Evolutionary conservation across 2,329 filamentous ascomycete species (phyloP), one percentile per base, ranked within the genome.

Genomic region (Phialophora chinensis): DNA sequence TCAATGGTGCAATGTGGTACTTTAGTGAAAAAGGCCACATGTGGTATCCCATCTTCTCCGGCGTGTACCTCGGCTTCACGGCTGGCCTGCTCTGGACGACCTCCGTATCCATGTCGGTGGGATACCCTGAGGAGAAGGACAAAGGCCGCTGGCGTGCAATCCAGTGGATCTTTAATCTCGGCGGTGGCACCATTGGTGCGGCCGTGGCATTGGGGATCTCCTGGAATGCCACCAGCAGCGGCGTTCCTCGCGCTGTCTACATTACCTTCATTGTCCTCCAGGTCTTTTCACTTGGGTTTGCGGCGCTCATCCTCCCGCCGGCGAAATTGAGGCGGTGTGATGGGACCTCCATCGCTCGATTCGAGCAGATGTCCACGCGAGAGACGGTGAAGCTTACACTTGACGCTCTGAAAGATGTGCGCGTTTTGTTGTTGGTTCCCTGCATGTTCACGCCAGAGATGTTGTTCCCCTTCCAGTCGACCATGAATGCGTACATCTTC

Each of bases 401-500:
- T 49, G 11, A 49, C 25, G 20, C 38, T 7, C 38, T 60, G 8
- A 27, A 38, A 27, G 47, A 62, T 29, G 53, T 44, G 49, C 47
- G 59, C 27, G 33, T 54, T 2, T 38, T 54, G 27, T 31, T 62
- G 29, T 38, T 62, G 29, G 12, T 62, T 33, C 47, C 50, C 25
- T 42, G 29, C 17, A 53, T 53, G 47, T 62, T 62, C 50, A 38
- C 59, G 5, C 47, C 59, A n/a, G 47, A 62, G 59, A 42, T 62
- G 47, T 53, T 62, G 27, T 62, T 62, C 47, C 59, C 59, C 14
- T 62, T 62, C 59, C 59, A 62, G 47, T 35, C 59, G 27, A 53
- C 47, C 47, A 62, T 62, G 47, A 62, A 62, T 54, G 59, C 59
- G 17, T 54, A 62, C 33, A 42, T 44, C 59, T 62, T 62, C 59